Percentiles rank a stretch among this genome's conserved stretches.
phyloP scores from a whole-genome alignment of 164 flowering plant species.

The Macadamia tetraphylla region DNA sequence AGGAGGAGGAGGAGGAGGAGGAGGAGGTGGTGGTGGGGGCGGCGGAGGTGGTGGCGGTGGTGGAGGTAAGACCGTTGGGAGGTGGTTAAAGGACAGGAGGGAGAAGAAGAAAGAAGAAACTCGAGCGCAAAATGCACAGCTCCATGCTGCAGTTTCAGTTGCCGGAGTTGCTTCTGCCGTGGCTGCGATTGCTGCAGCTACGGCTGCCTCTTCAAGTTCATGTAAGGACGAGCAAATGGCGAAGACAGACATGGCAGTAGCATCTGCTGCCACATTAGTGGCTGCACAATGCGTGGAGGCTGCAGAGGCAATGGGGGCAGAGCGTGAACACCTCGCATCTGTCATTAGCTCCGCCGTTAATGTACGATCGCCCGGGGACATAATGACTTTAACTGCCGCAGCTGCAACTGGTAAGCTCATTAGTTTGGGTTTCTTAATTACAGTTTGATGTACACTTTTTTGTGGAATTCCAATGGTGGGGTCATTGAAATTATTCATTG shows the following conservation, averaged over 20 bases:
- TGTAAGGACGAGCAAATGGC: slow-evolving; percentile 80
- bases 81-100: slow-evolving; percentile 91
- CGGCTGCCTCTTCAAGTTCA: slow-evolving; percentile 61
- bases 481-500: background rate
- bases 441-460: background rate
- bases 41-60: slow-evolving; percentile 22
- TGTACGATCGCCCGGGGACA: slow-evolving; percentile 85
- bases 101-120: slow-evolving; percentile 95
- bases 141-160: slow-evolving; percentile 89
- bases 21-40: slow-evolving; percentile 4
- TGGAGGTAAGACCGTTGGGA: slow-evolving; percentile 86
- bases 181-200: slow-evolving; percentile 93
- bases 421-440: background rate
- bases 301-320: slow-evolving; percentile 95
- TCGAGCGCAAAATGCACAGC: slow-evolving; percentile 84
- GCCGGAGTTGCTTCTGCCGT: slow-evolving; percentile 93
- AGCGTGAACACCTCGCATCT: slow-evolving; percentile 75
- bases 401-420: slow-evolving; percentile 83
- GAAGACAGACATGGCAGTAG: slow-evolving; percentile 88
- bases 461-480: background rate
- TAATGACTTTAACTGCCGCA: slow-evolving; percentile 86
- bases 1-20: slow-evolving; percentile 36
- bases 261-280: slow-evolving; percentile 89
- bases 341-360: slow-evolving; percentile 90
- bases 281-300: slow-evolving; percentile 98